Percentiles rank a stretch among this genome's conserved stretches.
These are phyloP conservation scores for Penicillium expansum DNA, from an alignment of 2,329 filamentous ascomycete genomes.

Conservation along the genomic window DNA sequence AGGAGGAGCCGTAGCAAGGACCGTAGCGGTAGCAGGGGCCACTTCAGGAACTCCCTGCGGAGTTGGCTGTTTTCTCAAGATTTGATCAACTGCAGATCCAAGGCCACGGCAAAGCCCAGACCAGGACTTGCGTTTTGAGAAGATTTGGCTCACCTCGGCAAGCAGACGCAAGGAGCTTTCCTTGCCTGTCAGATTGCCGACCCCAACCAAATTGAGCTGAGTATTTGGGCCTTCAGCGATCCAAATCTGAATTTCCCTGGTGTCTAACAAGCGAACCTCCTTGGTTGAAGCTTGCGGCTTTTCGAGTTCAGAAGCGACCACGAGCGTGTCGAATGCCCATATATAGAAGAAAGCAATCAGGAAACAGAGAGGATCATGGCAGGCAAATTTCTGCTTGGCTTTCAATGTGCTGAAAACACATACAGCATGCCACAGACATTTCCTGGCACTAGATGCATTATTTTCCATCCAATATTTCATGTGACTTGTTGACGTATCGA, in stretches of 20 bases:
- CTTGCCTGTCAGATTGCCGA: neutral
- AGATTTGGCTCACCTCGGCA: neutral
- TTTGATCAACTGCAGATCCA: neutral
- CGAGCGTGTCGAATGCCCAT: neutral
- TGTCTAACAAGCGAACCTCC: neutral
- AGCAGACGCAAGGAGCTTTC: neutral
- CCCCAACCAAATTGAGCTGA: neutral
- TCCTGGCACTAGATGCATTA: neutral
- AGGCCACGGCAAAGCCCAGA: neutral
- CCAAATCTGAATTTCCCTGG: neutral
- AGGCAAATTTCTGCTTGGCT: neutral
- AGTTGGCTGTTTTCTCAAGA: neutral
- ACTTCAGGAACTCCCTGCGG: neutral
- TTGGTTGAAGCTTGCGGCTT: neutral
- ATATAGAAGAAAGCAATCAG: constrained; percentile 1
- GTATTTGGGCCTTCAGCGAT: neutral
- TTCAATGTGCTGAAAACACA: constrained; percentile 1
- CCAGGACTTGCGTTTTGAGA: neutral
- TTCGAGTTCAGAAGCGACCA: neutral
- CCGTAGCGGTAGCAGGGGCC: too few species aligned
- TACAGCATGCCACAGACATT: constrained; percentile 4
- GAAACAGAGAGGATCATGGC: constrained; percentile 3
- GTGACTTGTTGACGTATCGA: neutral
- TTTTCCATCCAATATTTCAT: neutral
- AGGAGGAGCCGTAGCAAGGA: too few species aligned